These are phyloP conservation scores for Komagataella ulmi DNA, from an alignment of 805 yeast genomes.

Conservation along the genomic window DNA sequence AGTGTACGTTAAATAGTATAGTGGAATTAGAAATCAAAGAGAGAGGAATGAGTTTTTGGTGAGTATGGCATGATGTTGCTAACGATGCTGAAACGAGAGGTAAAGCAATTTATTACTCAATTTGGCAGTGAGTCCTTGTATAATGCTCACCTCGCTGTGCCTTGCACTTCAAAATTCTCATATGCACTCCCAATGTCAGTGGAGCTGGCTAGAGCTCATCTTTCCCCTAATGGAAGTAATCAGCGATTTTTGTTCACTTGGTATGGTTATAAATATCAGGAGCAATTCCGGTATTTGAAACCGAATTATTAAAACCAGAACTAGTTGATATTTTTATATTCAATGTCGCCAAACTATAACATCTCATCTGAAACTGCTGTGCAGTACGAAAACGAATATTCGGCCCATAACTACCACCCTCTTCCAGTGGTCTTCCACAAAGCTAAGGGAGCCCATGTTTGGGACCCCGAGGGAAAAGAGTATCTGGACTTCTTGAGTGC, in stretches of 20 bases:
- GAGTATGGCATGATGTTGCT: not conserved
- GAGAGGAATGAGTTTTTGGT: not conserved
- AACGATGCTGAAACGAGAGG: not conserved
- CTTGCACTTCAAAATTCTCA: not conserved
- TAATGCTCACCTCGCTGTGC: not conserved
- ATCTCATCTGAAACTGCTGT: slow-evolving; percentile 54
- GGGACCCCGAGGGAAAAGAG: slow-evolving; percentile 97
- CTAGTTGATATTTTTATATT: not conserved
- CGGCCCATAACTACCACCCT: slow-evolving; percentile 97
- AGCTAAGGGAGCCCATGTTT: slow-evolving; percentile 85
- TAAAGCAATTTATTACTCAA: not conserved
- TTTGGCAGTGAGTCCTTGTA: not conserved
- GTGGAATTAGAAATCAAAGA: not conserved
- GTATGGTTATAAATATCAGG: not conserved
- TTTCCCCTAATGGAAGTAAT: not conserved
- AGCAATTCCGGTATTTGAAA: not conserved
- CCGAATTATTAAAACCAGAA: not conserved
- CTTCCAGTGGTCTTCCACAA: slow-evolving; percentile 84
- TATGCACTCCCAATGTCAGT: not conserved
- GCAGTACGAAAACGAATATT: slow-evolving; percentile 61
- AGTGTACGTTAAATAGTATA: not conserved
- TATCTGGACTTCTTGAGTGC: slow-evolving; percentile 89
- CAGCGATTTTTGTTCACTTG: not conserved
- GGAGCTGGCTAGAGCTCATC: not conserved
- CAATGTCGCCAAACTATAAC: slow-evolving; percentile 21